Evolutionary conservation across 2,329 filamentous ascomycete species (phyloP), one percentile per base, ranked within the genome.

Genomic region (Penicillium crustosum): DNA sequence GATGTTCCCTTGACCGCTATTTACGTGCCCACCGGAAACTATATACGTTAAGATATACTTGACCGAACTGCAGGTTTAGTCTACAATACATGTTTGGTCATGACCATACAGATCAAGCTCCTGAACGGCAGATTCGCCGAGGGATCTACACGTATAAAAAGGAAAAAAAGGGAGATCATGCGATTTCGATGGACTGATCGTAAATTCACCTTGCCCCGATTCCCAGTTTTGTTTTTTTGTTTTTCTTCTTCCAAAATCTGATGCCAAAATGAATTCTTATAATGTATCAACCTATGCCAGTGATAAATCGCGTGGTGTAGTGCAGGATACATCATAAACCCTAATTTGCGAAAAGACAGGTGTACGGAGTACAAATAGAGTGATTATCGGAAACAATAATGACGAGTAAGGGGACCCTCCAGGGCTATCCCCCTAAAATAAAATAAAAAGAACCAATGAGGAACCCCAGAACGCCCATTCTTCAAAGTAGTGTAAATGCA

Each of bases 281-380:
- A 25, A 43, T 45, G n/a, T 36, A 51, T 52, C 43, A 27, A 41
- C 25, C 42, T 41, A 59, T 66, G 56, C 47, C 38, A 41, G 52
- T 63, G 55, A 61, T 65, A 58, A 61, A 61, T 60, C 60, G 61
- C 57, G 61, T 64, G 64, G 59, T 59, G 59, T 49, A 63, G 55
- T 55, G 44, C 13, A 19, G 49, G 64, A 67, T 65, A 61, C 33
- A 66, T 67, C 65, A 65, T 29, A 67, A 66, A 64, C 50, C 58
- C 63, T 63, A 66, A 65, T 58, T 42, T 9, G 23, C 29, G 27
- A 23, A 49, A 54, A 47, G 53, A 53, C 43, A 49, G 42, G 47
- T 52, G 41, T 31, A 13, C 29, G 10, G 25, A 25, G 25, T 6
- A 29, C 21, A 55, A 31, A 43, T 35, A 49, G 33, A 45, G 15